Evolutionary conservation across 2,329 filamentous ascomycete species (phyloP).

Genomic region (Aspergillus versicolor): DNA sequence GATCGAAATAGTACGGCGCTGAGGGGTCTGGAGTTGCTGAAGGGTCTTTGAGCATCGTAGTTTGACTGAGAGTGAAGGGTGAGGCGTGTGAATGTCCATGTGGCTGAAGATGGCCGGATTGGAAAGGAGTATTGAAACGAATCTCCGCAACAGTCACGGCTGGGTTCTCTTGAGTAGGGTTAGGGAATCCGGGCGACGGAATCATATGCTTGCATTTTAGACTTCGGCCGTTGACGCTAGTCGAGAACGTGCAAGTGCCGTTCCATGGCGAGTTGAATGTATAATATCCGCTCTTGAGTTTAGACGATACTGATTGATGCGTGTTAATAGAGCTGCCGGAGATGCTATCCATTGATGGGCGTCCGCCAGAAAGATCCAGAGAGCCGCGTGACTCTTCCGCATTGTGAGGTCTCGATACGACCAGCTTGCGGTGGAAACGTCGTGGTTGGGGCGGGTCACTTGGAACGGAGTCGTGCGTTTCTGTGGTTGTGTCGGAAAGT

Average conservation of each 20-base stretch:
- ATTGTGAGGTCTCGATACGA: slow-evolving; percentile 29
- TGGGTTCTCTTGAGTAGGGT: slow-evolving; percentile 25
- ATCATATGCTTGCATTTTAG: slow-evolving; percentile 74
- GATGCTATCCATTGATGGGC: slow-evolving; percentile 19
- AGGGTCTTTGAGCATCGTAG: slow-evolving; percentile 15
- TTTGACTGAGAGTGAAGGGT: slow-evolving; percentile 22
- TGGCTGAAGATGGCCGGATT: slow-evolving; percentile 35
- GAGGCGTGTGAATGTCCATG: slow-evolving; percentile 23
- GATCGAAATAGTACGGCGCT: background rate
- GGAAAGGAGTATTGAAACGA: slow-evolving; percentile 79
- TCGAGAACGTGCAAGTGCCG: slow-evolving; percentile 80
- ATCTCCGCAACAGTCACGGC: slow-evolving; percentile 72
- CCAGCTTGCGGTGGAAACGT: slow-evolving; percentile 34
- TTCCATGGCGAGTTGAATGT: slow-evolving; percentile 84
- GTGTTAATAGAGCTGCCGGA: slow-evolving; percentile 17
- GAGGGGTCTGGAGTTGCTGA: slow-evolving; percentile 5
- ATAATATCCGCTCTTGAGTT: slow-evolving; percentile 54
- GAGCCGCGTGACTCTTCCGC: slow-evolving; percentile 21
- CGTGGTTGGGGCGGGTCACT: slow-evolving; percentile 23
- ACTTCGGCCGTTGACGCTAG: slow-evolving; percentile 71
- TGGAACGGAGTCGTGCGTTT: slow-evolving; percentile 6
- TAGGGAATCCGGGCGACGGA: slow-evolving; percentile 31
- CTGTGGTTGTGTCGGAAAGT: slow-evolving; percentile 4
- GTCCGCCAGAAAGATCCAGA: slow-evolving; percentile 17
- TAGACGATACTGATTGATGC: slow-evolving; percentile 19